phyloP scores from a whole-genome alignment of 441 rosid genomes.

The Pelargonium citronellum region DNA sequence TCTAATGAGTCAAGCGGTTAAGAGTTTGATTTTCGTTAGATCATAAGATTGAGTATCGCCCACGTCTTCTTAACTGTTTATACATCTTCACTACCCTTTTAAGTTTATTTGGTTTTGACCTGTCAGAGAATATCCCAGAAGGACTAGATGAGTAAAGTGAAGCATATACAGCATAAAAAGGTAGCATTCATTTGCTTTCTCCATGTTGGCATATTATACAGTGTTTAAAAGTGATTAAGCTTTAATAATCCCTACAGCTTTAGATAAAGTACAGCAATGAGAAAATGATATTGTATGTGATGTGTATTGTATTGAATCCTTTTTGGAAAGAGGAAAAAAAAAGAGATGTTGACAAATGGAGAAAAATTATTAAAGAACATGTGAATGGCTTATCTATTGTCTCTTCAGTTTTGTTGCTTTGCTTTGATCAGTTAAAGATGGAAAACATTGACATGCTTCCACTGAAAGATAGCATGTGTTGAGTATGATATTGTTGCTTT shows the following conservation, averaged over 20 bases:
- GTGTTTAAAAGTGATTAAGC: not conserved
- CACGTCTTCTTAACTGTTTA: too few species aligned
- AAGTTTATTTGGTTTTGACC: too few species aligned
- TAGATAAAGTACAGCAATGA: not conserved
- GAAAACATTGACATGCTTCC: not conserved
- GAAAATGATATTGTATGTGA: not conserved
- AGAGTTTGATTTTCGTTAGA: too few species aligned
- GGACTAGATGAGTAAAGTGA: not conserved
- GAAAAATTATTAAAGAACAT: not conserved
- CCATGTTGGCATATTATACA: not conserved
- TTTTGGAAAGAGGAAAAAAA: not conserved
- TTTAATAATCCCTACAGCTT: not conserved
- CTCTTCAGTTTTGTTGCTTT: constrained; percentile 5
- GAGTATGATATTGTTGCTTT: not conserved
- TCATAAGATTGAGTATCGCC: too few species aligned
- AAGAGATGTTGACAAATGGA: not conserved
- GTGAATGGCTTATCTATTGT: not conserved
- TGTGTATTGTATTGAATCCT: not conserved
- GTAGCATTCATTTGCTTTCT: not conserved
- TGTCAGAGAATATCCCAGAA: not conserved
- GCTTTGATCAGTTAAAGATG: not conserved
- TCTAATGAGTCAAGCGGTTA: too few species aligned
- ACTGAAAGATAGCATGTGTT: constrained; percentile 1
- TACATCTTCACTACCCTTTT: too few species aligned
- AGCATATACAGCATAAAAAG: not conserved